phyloP scores from a whole-genome alignment of 208 protist species.

The Tetramitus jugosus region DNA sequence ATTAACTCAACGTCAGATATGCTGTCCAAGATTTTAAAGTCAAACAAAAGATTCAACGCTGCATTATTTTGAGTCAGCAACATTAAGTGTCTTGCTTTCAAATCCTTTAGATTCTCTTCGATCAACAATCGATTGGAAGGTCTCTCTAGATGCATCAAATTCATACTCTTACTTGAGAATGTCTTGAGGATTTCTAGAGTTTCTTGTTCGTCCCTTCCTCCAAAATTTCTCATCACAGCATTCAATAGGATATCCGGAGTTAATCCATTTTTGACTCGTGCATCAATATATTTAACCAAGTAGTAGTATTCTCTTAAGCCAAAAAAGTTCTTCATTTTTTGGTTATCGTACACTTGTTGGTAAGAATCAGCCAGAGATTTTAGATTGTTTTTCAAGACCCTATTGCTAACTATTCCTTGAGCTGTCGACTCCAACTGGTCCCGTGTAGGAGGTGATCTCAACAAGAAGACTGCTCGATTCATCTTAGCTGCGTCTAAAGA shows the following conservation, averaged over 20 bases:
- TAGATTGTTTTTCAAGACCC: constrained; percentile 7
- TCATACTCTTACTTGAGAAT: not conserved
- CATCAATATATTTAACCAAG: constrained; percentile 24
- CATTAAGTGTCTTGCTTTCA: constrained; percentile 34
- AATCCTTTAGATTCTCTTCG: constrained; percentile 26
- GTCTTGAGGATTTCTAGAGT: not conserved
- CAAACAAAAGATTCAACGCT: constrained; percentile 27
- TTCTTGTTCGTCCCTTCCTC: constrained; percentile 16
- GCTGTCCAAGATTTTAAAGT: constrained; percentile 18
- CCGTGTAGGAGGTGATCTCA: constrained; percentile 1
- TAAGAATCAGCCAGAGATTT: constrained; percentile 23
- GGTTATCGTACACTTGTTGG: constrained; percentile 24
- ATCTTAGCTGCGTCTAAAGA: constrained; percentile 66
- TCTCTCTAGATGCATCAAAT: not conserved
- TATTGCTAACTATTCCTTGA: constrained; percentile 27
- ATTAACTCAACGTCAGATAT: constrained; percentile 9
- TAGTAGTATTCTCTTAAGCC: constrained; percentile 58
- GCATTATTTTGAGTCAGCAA: constrained; percentile 29
- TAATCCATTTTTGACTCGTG: not conserved
- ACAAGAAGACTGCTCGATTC: constrained; percentile 46
- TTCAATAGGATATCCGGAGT: not conserved
- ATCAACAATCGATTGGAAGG: constrained; percentile 12
- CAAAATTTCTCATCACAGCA: constrained; percentile 29
- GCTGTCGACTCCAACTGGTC: constrained; percentile 27
- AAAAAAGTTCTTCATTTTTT: constrained; percentile 40